Evolutionary conservation across 2,329 filamentous ascomycete species (phyloP), one percentile per base, ranked within the genome.

Genomic region (Penicillium sp.): DNA sequence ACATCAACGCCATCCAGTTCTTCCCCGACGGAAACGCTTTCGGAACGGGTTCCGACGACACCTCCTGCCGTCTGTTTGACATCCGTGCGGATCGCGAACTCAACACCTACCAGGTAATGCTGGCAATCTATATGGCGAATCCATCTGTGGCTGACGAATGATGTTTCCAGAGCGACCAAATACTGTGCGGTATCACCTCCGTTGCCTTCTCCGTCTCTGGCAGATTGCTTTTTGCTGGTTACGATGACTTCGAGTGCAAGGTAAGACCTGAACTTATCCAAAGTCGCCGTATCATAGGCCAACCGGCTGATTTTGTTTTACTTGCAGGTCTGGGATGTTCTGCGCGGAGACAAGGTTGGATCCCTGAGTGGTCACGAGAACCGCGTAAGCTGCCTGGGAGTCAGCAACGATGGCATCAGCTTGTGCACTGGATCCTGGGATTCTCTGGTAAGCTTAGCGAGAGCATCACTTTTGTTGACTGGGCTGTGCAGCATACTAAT

Each of bases 231-330:
- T 98, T 98, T 69, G 93, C 93, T 49, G 93, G 93, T 60, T 98
- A 98, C 66, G 93, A 98, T 65, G 93, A 98, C 69, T 98, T 95
- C 65, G 93, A 98, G 74, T 98, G 93, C 90, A 98, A 97, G 85
- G 91, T 95, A 76, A n/a, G n/a, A n/a, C n/a, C n/a, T n/a, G n/a
- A n/a, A n/a, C n/a, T n/a, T n/a, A n/a, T n/a, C n/a, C n/a, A n/a
- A n/a, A n/a, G n/a, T n/a, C 65, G 82, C 63, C 24, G 37, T 53
- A 64, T 49, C 26, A 55, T n/a, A n/a, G n/a, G n/a, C n/a, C n/a
- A n/a, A n/a, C n/a, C n/a, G n/a, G n/a, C n/a, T n/a, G n/a, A n/a
- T n/a, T n/a, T n/a, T n/a, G n/a, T n/a, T n/a, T n/a, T n/a, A n/a
- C n/a, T n/a, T 49, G 22, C 50, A 97, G 91, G 93, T 97, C 53